Evolutionary conservation across 2,329 filamentous ascomycete genomes (phyloP).

Genomic region (Pseudopyrenochaeta lycopersici): DNA sequence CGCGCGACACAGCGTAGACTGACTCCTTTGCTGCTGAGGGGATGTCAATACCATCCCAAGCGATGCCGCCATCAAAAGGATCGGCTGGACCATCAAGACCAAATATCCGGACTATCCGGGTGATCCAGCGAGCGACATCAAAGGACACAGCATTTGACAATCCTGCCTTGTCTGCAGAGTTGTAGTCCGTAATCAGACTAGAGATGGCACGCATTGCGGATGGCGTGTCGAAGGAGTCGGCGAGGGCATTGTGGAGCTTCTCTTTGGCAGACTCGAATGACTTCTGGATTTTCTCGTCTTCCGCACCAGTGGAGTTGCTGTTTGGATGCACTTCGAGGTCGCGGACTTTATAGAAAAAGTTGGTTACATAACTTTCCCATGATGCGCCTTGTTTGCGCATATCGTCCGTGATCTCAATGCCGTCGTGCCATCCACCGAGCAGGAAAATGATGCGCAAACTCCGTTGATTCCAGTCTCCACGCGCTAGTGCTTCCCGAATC

Average conservation of each 20-base stretch:
- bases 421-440: constrained; percentile 88
- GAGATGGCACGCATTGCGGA: constrained; percentile 80
- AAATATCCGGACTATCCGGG: constrained; percentile 83
- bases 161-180: constrained; percentile 57
- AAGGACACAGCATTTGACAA: constrained; percentile 60
- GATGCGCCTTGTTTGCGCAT: constrained; percentile 76
- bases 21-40: constrained; percentile 67
- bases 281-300: constrained; percentile 55
- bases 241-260: constrained; percentile 71
- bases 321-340: constrained; percentile 56
- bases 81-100: constrained; percentile 73
- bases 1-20: constrained; percentile 66
- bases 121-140: constrained; percentile 78
- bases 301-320: constrained; percentile 35
- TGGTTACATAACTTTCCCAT: constrained; percentile 83
- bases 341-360: constrained; percentile 69
- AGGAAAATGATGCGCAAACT: constrained; percentile 87
- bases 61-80: constrained; percentile 59
- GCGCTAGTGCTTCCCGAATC: constrained; percentile 79
- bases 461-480: constrained; percentile 77
- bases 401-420: constrained; percentile 88
- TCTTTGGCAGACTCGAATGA: constrained; percentile 64
- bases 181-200: constrained; percentile 80
- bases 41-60: constrained; percentile 72
- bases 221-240: constrained; percentile 89